Conservation (phyloP, 73 alveolate genomes). For the Blepharisma japonicum region DNA sequence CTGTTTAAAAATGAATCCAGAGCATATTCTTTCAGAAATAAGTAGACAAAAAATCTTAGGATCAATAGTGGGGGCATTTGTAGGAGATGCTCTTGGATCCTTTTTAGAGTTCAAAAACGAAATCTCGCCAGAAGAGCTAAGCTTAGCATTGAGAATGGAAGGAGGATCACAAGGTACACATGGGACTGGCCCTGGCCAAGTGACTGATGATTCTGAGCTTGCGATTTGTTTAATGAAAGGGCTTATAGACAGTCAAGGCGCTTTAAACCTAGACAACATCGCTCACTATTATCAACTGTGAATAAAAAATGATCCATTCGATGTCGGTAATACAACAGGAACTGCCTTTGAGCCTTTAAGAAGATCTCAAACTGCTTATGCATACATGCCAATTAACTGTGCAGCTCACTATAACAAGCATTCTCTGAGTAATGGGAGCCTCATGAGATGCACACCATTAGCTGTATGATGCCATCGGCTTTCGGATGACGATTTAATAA, state of each 20-base stretch:
- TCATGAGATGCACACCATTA: slow-evolving; percentile 41
- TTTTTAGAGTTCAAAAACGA: slow-evolving; percentile 27
- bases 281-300: slow-evolving; percentile 33
- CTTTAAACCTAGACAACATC: not conserved
- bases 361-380: not conserved
- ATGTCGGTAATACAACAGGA: slow-evolving; percentile 39
- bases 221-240: slow-evolving; percentile 40
- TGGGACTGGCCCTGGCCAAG: slow-evolving; percentile 38
- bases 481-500: not conserved
- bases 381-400: not conserved
- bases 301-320: slow-evolving; percentile 39
- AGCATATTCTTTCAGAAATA: too few relatives aligned
- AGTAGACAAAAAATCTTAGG: not conserved
- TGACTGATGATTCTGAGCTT: slow-evolving; percentile 49
- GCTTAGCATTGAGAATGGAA: slow-evolving; percentile 25
- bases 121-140: not conserved
- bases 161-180: slow-evolving; percentile 40
- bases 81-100: slow-evolving; percentile 60
- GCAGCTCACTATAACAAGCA: not conserved
- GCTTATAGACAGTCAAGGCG: not conserved
- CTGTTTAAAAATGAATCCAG: too few relatives aligned
- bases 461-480: slow-evolving; percentile 35
- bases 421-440: slow-evolving; percentile 39
- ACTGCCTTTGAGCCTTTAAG: slow-evolving; percentile 8
- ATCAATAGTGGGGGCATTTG: slow-evolving; percentile 45